phyloP scores from a whole-genome alignment of 2,329 filamentous ascomycete species.

The Beauveria bassiana region DNA sequence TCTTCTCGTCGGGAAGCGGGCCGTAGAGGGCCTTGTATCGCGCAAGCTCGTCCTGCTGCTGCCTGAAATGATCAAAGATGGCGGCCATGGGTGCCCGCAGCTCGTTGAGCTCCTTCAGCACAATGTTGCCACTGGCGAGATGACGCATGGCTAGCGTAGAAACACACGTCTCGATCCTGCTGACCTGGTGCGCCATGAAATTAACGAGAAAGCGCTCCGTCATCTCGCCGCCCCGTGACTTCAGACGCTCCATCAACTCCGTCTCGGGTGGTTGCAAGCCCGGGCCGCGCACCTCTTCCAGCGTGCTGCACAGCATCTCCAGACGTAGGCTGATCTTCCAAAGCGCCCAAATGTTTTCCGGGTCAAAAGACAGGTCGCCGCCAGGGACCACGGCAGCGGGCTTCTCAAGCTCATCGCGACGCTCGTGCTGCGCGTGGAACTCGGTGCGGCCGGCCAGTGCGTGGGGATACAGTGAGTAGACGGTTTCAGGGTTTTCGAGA shows the following conservation, averaged over 20 bases:
- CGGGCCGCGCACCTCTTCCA: constrained; percentile 62
- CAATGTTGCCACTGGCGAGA: constrained; percentile 61
- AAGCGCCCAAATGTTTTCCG: constrained; percentile 77
- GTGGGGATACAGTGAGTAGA: constrained; percentile 94
- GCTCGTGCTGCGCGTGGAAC: constrained; percentile 50
- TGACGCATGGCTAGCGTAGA: constrained; percentile 73
- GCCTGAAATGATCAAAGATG: constrained; percentile 55
- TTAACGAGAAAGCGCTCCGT: constrained; percentile 82
- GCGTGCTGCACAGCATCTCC: constrained; percentile 83
- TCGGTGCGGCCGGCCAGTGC: constrained; percentile 73
- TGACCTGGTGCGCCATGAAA: constrained; percentile 91
- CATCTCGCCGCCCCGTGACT: constrained; percentile 67
- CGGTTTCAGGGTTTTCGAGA: constrained; percentile 90
- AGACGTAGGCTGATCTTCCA: constrained; percentile 85
- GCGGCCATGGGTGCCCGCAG: constrained; percentile 71
- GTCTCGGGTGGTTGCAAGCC: constrained; percentile 73
- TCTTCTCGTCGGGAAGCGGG: constrained; percentile 23
- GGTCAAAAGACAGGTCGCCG: constrained; percentile 66
- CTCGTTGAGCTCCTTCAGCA: constrained; percentile 56
- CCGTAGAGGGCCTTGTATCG: constrained; percentile 50
- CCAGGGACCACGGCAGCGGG: constrained; percentile 56
- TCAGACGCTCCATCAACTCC: constrained; percentile 65
- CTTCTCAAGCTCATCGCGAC: constrained; percentile 39
- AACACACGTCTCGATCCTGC: constrained; percentile 86
- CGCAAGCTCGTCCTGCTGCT: constrained; percentile 57